Evolutionary conservation across 441 rosid species (phyloP), one percentile per base, ranked within the genome.

Genomic region (Gossypium schwendimanii): DNA sequence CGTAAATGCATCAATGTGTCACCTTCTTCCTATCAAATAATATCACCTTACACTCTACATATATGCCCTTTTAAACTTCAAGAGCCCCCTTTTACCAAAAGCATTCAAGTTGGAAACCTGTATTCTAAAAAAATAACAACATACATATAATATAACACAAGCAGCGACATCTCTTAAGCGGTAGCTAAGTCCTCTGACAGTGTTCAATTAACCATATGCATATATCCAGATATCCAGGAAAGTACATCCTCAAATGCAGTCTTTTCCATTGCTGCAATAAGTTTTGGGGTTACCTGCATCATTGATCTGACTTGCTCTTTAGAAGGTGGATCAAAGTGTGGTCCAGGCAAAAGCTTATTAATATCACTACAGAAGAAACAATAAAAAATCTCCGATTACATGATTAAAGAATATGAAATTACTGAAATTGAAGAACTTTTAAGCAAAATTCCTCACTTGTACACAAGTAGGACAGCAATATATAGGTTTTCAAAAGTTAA

Each of bases 271-370:
- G 1, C 23, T 20, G 12, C 4, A 7, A 23, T 24, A 23, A 23
- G 24, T 14, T 66, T 47, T 6, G 39, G 21, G 21, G 21, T 2
- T 86, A 89, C 97, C 97, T 81, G 72, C 83, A 93, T 83, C 82
- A 87, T 71, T 45, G 55, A 84, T 67, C 80, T 71, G 73, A 93
- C 85, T 78, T 78, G 79, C 45, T 90, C 90, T 79, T 84, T 90
- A 39, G 96, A 71, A 76, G 97, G 98, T n/a, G 98, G 97, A 81
- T 93, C 96, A 71, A 93, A 93, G 80, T 93, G 98, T 18, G 97
- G 98, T 7, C 98, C 98, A 2, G 98, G 98, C 85, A 93, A 75
- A 58, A 65, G 85, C 87, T 91, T 93, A 58, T 93, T 93, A 23
- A 93, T 84, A 77, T 91, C 97, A 81, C 98, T 91, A 59, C 79